Percentiles rank a stretch among this genome's conserved stretches.
Evolutionary conservation across 495 filamentous ascomycete species (phyloP).

Genomic region (Neurospora intermedia): DNA sequence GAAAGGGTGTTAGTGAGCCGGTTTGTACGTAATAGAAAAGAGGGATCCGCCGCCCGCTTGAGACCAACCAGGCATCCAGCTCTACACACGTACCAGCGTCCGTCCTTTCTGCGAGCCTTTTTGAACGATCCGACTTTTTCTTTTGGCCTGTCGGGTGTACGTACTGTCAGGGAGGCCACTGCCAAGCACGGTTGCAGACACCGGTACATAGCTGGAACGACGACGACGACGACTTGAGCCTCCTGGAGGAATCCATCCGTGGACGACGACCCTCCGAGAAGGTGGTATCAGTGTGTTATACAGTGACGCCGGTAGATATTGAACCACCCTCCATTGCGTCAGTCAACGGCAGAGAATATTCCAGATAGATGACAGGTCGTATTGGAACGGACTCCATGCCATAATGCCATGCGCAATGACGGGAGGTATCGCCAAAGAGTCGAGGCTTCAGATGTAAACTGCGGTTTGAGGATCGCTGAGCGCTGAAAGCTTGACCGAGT

Average conservation of each 20-base stretch:
- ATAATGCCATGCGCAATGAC: background rate
- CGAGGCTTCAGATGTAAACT: background rate
- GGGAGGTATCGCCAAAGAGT: background rate
- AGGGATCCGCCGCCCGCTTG: background rate
- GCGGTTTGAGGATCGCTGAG: background rate
- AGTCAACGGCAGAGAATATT: background rate
- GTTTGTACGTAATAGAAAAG: slow-evolving; percentile 29
- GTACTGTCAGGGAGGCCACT: background rate
- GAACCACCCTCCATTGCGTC: background rate
- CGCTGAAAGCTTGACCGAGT: background rate
- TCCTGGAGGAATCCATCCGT: background rate
- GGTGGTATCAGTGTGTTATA: background rate
- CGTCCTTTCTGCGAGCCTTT: background rate
- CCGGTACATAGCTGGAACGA: background rate
- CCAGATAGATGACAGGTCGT: background rate
- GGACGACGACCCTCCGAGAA: background rate
- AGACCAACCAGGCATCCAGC: background rate
- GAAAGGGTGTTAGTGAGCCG: slow-evolving; percentile 16
- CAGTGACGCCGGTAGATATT: background rate
- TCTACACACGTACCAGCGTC: background rate
- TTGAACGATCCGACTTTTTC: background rate
- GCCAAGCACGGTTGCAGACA: background rate
- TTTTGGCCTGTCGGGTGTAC: background rate
- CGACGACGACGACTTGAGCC: background rate
- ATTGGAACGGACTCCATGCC: background rate